Evolutionary conservation across 140 eudicot species (phyloP), one percentile per base, ranked within the genome.

Genomic region (Stevia rebaudiana): DNA sequence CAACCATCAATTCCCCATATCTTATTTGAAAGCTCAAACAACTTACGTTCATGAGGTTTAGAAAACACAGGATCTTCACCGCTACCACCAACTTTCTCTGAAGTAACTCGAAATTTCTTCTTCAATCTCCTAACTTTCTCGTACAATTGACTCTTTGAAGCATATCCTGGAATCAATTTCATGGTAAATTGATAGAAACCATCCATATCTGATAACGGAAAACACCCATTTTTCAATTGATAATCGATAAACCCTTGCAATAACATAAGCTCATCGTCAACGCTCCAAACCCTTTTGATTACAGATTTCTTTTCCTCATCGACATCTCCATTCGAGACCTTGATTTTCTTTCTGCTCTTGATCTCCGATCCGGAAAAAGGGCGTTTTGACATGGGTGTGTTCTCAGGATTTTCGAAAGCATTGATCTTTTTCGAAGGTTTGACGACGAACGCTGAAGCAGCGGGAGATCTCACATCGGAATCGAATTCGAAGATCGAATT

Each of bases 91-190:
- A 23, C 73, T 44, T 68, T 84, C 73, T 78, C 84, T 15, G 33
- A 60, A 19, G 77, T 86, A 9, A 60, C 80, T 25, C 52, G 35
- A 23, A 69, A 88, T 75, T 81, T 88, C 76, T 73, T 77, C 67
- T 82, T 88, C 83, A 84, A 57, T 69, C 94, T 82, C 61, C 80
- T 70, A 41, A 88, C 51, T 61, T 84, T 87, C 63, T 74, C 82
- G 36, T 55, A 64, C 72, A 84, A 31, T 48, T 88, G 96, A 16
- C 51, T 75, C 59, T 56, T 78, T 1, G 85, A 28, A 7, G 79
- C 81, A 19, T 52, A 65, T 1, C 74, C 76, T 8, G 48, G 66
- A 30, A 82, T 39, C 3, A 44, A 52, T 23, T 64, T 78, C 79
- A 81, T 82, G 0, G 72, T 46, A 54, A 62, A 81, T 19, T 67